Base-by-base conservation (phyloP, 2,329 filamentous ascomycete species). In the Aspergillus alliaceus region DNA sequence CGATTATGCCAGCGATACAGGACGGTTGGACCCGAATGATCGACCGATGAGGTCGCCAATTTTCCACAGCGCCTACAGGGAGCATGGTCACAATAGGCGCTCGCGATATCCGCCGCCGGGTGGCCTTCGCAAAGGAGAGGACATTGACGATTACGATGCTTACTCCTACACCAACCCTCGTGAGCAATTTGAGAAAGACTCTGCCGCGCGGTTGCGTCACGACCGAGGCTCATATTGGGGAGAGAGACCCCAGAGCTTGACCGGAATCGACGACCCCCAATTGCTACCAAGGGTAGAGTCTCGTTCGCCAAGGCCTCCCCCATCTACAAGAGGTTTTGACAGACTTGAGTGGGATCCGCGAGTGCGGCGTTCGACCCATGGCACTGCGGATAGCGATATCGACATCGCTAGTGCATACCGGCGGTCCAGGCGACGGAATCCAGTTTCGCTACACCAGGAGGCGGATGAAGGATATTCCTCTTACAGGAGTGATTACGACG, bases 371-470 rank as follows among this genome's bases (percentile, higher is more conserved):
- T 68, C 67, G 8, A 51, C 56, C 18, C 62, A 66, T 24, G 61
- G 58, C 18, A 55, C 51, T n/a, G 57, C 58, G 24, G 64, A 66
- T 67, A 75, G 59, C 47, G 72, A 72, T 39, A 55, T 61, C 54
- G 72, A 79, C 11, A 73, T 78, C 15, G 69, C 75, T 18, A 63
- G 69, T 52, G 67, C 58, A 40, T 72, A 59, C 50, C 75, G 60
- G 58, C 70, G 57, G 39, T 68, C 77, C 11, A 75, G 75, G 29
- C 78, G 77, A 44, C 76, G 76, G 56, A 72, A 75, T 32, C 72
- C 78, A 12, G 72, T 79, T 3, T 69, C 78, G 15, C 63, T 82
- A 5, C 80, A 82, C 60, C 82, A 82, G 59, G 77, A 78, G 18
- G 69, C 71, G 11, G 79, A 80, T 44, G 72, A 76, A 53, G 77